Evolutionary conservation across 345 rosid species (phyloP), one percentile per base, ranked within the genome.

Genomic region (Eucalyptus polybractea): DNA sequence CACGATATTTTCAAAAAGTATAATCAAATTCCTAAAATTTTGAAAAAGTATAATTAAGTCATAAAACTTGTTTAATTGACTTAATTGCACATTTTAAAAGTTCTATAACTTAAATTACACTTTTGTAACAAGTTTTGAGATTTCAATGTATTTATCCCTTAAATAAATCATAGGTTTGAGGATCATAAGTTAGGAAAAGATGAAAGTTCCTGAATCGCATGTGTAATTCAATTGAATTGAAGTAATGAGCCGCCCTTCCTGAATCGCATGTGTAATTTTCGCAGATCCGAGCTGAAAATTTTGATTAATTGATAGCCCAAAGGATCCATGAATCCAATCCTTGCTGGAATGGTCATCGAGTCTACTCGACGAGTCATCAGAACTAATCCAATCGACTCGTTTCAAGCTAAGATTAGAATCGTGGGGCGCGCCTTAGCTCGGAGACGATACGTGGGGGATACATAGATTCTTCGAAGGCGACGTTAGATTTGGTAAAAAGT

Each of bases 1-100:
- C 5, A 53, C 2, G 2, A 3, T 8, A 53, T 53, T 53, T 19
- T 21, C 3, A 21, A 53, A 21, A 0, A 4, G 25, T 21, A 4
- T 53, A 19, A 53, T 53, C 25, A 53, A 8, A 4, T 53, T 21
- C 5, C 2, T 53, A 53, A 7, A 19, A 53, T 19, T 53, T 53
- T 53, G 10, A 53, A 53, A 53, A 53, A 53, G 0, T 7, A 24
- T 53, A 53, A 53, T 51, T 17, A 17, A 19, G 2, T 53, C 10
- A 17, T 19, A 8, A 8, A 56, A 56, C 4, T 56, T 22, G 2
- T 22, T 4, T 2, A 56, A 19, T 53, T 53, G 5, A 53, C 10
- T 19, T 53, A 19, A 53, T 53, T 53, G 5, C 24, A 53, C 2
- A 53, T 53, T 21, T 53, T 53, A 4, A 24, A 56, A 56, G 6